Conservation (phyloP, 495 filamentous ascomycete species). For the Talaromyces trachyspermus region DNA sequence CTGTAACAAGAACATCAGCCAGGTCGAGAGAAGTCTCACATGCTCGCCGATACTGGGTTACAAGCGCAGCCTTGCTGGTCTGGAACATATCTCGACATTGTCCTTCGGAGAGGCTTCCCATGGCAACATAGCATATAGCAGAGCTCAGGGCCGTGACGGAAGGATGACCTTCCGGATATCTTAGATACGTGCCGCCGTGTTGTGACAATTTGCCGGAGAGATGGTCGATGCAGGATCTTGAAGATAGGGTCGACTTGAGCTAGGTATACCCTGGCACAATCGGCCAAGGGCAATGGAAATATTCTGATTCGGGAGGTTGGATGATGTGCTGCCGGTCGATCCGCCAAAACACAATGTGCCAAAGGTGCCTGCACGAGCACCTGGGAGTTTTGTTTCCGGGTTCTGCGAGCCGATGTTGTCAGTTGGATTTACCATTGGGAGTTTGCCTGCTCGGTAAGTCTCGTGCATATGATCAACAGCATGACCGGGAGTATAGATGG, state of each 20-base stretch:
- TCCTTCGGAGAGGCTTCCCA: constrained; percentile 33
- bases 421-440: too few species aligned
- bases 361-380: too few species aligned
- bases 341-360: too few species aligned
- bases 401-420: too few species aligned
- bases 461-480: constrained; percentile 40
- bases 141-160: constrained; percentile 38
- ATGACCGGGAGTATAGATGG: constrained; percentile 35
- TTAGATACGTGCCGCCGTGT: constrained; percentile 25
- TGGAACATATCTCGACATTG: constrained; percentile 36
- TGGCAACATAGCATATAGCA: constrained; percentile 46
- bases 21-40: constrained; percentile 41
- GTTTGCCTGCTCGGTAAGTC: too few species aligned
- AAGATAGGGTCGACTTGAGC: constrained; percentile 34
- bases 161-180: constrained; percentile 23
- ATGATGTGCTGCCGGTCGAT: too few species aligned
- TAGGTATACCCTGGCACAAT: too few species aligned
- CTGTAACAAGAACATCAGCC: constrained; percentile 45
- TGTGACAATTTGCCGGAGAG: constrained; percentile 22
- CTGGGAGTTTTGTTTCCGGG: too few species aligned
- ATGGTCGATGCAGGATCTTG: constrained; percentile 33
- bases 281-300: too few species aligned
- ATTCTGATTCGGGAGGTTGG: too few species aligned
- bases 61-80: constrained; percentile 27
- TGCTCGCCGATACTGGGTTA: constrained; percentile 39